Evolutionary conservation across 495 filamentous ascomycete genomes (phyloP).

Genomic region (Gamarada debralockiae): DNA sequence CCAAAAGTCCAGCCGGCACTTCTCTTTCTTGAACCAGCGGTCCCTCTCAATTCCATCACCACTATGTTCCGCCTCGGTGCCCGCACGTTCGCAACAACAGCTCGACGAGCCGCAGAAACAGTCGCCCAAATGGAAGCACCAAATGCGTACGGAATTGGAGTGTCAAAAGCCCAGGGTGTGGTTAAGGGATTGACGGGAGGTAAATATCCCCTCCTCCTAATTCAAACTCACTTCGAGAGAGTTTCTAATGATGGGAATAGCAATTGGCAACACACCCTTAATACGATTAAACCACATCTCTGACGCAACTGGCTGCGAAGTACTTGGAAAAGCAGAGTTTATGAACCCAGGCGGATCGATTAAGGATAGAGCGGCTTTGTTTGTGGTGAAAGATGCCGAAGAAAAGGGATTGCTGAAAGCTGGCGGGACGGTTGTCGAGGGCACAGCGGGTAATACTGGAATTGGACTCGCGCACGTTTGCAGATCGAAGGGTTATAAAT

Average conservation of each 20-base stretch:
- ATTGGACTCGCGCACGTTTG: constrained; percentile 98
- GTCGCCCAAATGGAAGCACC: constrained; percentile 42
- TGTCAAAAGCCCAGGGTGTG: constrained; percentile 80
- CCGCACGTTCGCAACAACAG: constrained; percentile 53
- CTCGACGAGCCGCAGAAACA: constrained; percentile 42
- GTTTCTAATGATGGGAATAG: constrained; percentile 12
- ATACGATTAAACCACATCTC: constrained; percentile 88
- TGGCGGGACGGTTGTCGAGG: constrained; percentile 93
- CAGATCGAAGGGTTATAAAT: constrained; percentile 84
- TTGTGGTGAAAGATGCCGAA: constrained; percentile 91
- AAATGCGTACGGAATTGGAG: constrained; percentile 54
- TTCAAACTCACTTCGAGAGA: constrained; percentile 9
- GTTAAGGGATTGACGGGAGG: constrained; percentile 84
- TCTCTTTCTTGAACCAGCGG: no score
- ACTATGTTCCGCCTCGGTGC: constrained; percentile 55
- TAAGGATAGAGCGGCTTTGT: constrained; percentile 94
- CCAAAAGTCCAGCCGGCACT: no score
- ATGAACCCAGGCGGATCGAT: constrained; percentile 96
- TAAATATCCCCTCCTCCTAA: constrained; percentile 40
- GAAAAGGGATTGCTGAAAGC: constrained; percentile 74
- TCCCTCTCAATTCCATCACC: constrained; percentile 3
- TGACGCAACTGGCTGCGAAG: constrained; percentile 86
- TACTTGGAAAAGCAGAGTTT: constrained; percentile 97
- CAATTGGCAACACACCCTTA: constrained; percentile 95
- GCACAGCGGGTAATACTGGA: constrained; percentile 95